phyloP scores from a whole-genome alignment of 129 eudicot species.

The Gnaphalium uliginosum region DNA sequence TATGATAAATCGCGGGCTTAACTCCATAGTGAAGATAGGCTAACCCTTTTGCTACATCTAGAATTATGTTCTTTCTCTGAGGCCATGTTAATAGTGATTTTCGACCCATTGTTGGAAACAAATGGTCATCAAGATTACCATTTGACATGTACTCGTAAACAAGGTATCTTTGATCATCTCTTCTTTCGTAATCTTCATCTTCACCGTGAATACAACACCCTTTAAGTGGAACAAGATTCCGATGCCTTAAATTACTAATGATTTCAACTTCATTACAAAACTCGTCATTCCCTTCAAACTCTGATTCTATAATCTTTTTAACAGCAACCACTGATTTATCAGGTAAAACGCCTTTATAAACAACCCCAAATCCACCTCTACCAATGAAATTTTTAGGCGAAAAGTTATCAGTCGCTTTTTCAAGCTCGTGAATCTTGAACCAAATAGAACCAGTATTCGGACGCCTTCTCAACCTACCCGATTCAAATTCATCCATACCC shows the following conservation, averaged over 20 bases:
- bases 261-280: conserved; percentile 85
- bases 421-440: conserved; percentile 70
- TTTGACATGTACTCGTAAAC: conserved; percentile 80
- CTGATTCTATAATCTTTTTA: conserved; percentile 58
- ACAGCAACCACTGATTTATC: conserved; percentile 84
- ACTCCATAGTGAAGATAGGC: conserved; percentile 80
- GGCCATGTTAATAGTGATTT: conserved; percentile 65
- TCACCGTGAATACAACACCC: conserved; percentile 75
- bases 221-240: conserved; percentile 71
- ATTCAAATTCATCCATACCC: conserved; percentile 47
- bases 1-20: conserved; percentile 71
- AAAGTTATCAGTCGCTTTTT: conserved; percentile 68
- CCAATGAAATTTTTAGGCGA: conserved; percentile 68
- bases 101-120: conserved; percentile 42
- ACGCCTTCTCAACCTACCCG: conserved; percentile 55
- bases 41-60: conserved; percentile 75
- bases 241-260: conserved; percentile 70
- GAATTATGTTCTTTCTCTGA: conserved; percentile 64
- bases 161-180: conserved; percentile 59
- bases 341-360: conserved; percentile 53
- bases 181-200: conserved; percentile 39
- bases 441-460: conserved; percentile 74
- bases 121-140: conserved; percentile 77
- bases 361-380: conserved; percentile 83
- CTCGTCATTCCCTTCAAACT: conserved; percentile 61